Evolutionary conservation across 768 basidiomycete species (phyloP).

Genomic region (Suillus tomentosus): DNA sequence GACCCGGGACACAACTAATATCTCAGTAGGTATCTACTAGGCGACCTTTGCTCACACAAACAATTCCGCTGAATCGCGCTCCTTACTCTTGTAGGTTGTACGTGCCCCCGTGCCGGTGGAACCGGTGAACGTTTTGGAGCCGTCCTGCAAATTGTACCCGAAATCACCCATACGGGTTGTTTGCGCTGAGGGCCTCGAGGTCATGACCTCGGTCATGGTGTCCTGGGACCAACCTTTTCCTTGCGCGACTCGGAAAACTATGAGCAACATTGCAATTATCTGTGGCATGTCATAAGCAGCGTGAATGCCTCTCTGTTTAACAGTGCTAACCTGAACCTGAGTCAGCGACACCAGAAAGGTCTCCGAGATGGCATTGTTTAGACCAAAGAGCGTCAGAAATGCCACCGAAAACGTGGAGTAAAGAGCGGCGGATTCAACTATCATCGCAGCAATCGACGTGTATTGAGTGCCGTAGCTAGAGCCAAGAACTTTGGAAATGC

Average conservation of each 20-base stretch:
- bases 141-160: background rate
- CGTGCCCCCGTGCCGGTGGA: background rate
- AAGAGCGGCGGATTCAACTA: slow-evolving; percentile 37
- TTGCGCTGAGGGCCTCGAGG: background rate
- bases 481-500: slow-evolving; percentile 22
- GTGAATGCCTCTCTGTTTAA: background rate
- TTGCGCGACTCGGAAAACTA: slow-evolving; percentile 31
- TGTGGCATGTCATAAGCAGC: slow-evolving; percentile 4
- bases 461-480: slow-evolving; percentile 26
- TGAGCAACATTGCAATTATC: slow-evolving; percentile 33
- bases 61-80: background rate
- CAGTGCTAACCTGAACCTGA: slow-evolving; percentile 29
- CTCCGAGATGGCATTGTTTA: slow-evolving; percentile 26
- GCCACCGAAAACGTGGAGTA: slow-evolving; percentile 30
- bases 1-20: background rate
- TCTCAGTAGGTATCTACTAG: background rate
- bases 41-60: background rate
- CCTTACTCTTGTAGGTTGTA: background rate
- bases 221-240: slow-evolving; percentile 29
- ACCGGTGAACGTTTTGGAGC: background rate
- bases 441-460: slow-evolving; percentile 34
- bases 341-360: slow-evolving; percentile 32
- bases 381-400: slow-evolving; percentile 32
- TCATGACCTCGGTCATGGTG: background rate
- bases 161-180: background rate